Evolutionary conservation across 495 filamentous ascomycete genomes (phyloP), one percentile per base, ranked within the genome.

Genomic region (Elasticomyces elasticus): DNA sequence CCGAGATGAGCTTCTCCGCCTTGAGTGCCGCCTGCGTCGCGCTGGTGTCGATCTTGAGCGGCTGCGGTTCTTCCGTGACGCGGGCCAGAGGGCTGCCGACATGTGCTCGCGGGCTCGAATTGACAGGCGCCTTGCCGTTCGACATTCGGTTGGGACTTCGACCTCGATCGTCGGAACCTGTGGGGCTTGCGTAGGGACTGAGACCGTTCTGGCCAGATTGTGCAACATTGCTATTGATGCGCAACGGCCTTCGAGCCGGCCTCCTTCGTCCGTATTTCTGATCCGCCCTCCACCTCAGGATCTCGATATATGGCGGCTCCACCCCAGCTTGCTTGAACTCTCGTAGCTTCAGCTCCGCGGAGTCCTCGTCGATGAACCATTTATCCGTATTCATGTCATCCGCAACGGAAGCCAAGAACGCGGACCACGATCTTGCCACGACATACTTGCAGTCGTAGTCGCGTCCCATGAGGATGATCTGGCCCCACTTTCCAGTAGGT

Each of bases 401-500:
- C 19, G 92, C 88, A 15, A 96, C 77, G 25, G 80, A 79, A 12
- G 88, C 89, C 12, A 99, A 69, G 62, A 99, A 90, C 10, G 83
- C 76, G 17, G 84, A 80, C 92, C 92, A 99, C 2, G 92, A 97
- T 40, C 86, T 83, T 26, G 92, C 84, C 52, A 99, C 76, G 23
- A 99, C 91, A 63, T 92, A 97, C 71, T 97, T 99, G 70, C 86
- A 94, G 68, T 99, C 92, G 68, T 95, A 99, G 70, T 99, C 92
- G 23, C 92, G 86, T 35, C 92, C 92, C 58, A 95, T 95, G 40
- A 99, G 79, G 61, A 99, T 95, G 45, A 99, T 79, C 64, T 99
- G 92, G 43, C 92, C 92, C 90, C 92, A 99, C 69, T 79, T 81
- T 20, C 92, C 92, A 15, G 79, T 78, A 1, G 92, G 87, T 1